Conservation (phyloP, 805 yeast genomes). For the Kuraishia borneana region DNA sequence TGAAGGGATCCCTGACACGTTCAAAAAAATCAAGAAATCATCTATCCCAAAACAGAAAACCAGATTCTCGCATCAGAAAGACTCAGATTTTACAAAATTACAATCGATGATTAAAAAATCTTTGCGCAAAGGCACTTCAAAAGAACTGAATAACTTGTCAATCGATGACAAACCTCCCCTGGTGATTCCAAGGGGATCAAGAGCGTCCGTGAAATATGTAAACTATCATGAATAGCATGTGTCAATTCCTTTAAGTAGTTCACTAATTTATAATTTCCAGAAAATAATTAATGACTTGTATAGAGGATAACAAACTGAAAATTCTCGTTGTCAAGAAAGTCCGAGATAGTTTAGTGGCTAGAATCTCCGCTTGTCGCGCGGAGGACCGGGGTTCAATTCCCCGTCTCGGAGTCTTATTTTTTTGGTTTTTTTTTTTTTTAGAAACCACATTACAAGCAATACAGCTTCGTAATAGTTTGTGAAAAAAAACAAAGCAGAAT, state of each 20-base stretch:
- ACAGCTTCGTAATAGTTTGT: too few relatives aligned
- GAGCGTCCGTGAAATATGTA: not conserved
- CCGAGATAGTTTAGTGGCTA: constrained; percentile 4
- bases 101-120: not conserved
- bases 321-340: too few relatives aligned
- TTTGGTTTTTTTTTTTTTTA: not conserved
- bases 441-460: too few relatives aligned
- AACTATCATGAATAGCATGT: not conserved
- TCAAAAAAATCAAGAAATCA: not conserved
- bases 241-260: too few relatives aligned
- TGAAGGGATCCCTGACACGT: not conserved
- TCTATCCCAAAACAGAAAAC: not conserved
- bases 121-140: not conserved
- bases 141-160: not conserved
- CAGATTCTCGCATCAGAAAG: not conserved
- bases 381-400: constrained; percentile 4
- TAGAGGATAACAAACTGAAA: too few relatives aligned
- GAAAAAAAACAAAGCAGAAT: too few relatives aligned
- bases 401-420: constrained; percentile 3
- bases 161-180: constrained; percentile 2
- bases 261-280: too few relatives aligned
- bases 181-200: not conserved
- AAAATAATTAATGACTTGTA: too few relatives aligned
- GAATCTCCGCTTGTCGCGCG: constrained; percentile 4
- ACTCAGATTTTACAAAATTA: not conserved